These are phyloP conservation scores for Populus euphratica DNA, from an alignment of 345 rosid species.

Conservation along the genomic window DNA sequence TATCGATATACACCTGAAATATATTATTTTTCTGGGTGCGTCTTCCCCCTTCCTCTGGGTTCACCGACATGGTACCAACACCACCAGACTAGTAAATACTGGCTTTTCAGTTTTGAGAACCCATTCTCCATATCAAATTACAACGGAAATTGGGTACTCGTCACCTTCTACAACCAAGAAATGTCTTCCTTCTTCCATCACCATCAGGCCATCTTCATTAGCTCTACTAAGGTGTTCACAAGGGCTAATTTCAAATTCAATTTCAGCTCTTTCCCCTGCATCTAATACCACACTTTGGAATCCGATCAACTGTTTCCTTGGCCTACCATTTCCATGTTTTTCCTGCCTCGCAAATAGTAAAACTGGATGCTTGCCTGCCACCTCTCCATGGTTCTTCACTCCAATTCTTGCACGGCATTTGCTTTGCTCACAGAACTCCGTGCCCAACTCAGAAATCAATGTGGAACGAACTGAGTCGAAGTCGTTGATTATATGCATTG, in stretches of 20 bases:
- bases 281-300: conserved; percentile 60
- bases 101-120: not conserved
- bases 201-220: conserved; percentile 61
- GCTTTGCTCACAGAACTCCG: conserved; percentile 37
- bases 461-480: conserved; percentile 24
- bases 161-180: conserved; percentile 64
- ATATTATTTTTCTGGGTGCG: too few relatives aligned
- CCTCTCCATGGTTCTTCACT: conserved; percentile 59
- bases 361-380: conserved; percentile 66
- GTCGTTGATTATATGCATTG: not conserved
- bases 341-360: conserved; percentile 53
- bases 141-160: conserved; percentile 42
- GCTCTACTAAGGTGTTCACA: conserved; percentile 70
- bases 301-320: conserved; percentile 60
- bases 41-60: not conserved
- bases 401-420: conserved; percentile 38
- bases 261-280: conserved; percentile 50
- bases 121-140: conserved; percentile 23
- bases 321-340: conserved; percentile 49
- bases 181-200: conserved; percentile 62
- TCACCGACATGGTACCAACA: not conserved
- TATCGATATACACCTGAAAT: too few relatives aligned
- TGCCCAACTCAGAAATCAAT: conserved; percentile 49
- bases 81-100: not conserved
- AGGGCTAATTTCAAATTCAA: conserved; percentile 47